Evolutionary conservation across 2,329 filamentous ascomycete species (phyloP), one percentile per base, ranked within the genome.

Genomic region (Talaromyces sp.): DNA sequence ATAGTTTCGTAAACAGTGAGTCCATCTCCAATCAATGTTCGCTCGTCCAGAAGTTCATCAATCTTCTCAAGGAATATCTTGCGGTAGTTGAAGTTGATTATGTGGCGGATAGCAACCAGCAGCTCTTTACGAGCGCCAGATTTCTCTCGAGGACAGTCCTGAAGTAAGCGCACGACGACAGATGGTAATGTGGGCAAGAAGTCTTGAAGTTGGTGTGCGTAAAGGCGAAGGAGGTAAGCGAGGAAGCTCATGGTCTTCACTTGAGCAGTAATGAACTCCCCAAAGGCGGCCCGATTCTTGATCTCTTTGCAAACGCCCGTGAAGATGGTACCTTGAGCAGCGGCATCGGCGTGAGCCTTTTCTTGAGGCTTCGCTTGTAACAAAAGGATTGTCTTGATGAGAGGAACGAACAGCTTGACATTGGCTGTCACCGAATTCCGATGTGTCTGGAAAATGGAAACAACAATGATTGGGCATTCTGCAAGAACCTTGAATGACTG

Each of bases 191-290:
- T 88, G 0, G 86, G 88, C 24, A 99, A 77, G 64, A 99, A 97
- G 63, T 99, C 94, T 10, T 86, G 85, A 9, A 99, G 78, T 60
- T 96, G 89, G 52, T 89, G 87, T 2, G 91, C 86, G 71, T 97
- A 96, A 43, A 95, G 88, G 39, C 94, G 81, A 11, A 99, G 82
- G 0, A 99, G 77, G 68, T 97, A 99, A 1, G 95, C 95, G 61
- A 99, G 73, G 66, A 99, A 99, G 66, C 92, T 97, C 93, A 99
- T 97, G 0, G 93, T 97, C 79, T 99, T 97, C 14, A 99, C 94
- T 71, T 99, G 95, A 1, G 93, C 91, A 0, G 91, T 97, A 60
- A 99, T 95, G 62, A 97, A 96, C 65, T 99, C 95, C 32, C 93
- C 94, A 76, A 97, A 99, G 0, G 92, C 93, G 11, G 89, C 89